A percentile compares a stretch with the other conserved stretches of the same genome.
Conservation (phyloP, 768 basidiomycete genomes). For the Pulveroboletus sp. region DNA sequence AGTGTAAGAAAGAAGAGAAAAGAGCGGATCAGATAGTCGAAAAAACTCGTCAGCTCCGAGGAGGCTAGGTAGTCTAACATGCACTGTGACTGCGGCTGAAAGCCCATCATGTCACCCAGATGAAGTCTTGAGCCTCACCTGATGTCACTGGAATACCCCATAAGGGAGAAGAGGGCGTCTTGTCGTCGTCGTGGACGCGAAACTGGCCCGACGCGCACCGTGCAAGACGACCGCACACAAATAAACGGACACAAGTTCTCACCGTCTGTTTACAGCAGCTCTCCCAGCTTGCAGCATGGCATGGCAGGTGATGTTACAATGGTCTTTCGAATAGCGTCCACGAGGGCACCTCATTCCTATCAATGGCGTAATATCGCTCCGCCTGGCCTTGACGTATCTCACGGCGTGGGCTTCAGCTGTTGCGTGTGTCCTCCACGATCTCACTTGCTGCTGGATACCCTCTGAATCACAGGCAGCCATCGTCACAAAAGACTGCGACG, state of each 20-base stretch:
- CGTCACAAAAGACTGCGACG: neutral
- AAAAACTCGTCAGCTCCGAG: conserved; percentile 23
- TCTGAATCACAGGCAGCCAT: neutral
- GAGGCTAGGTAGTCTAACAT: conserved; percentile 31
- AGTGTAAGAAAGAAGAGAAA: neutral
- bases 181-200: too few species aligned
- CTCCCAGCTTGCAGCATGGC: neutral
- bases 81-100: conserved; percentile 24
- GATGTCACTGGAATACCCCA: neutral
- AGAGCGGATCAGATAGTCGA: neutral
- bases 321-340: conserved; percentile 13
- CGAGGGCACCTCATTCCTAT: conserved; percentile 27
- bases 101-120: conserved; percentile 10
- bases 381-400: conserved; percentile 12
- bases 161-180: neutral
- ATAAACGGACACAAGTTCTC: neutral
- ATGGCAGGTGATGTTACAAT: neutral
- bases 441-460: neutral
- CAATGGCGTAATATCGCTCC: conserved; percentile 21
- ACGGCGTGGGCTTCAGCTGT: conserved; percentile 19
- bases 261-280: too few species aligned
- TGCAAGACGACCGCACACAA: too few species aligned
- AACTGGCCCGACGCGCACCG: too few species aligned
- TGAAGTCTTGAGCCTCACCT: neutral
- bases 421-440: conserved; percentile 9